Percentiles rank a stretch among this genome's conserved stretches.
Conservation (phyloP, 2,329 filamentous ascomycete genomes). For the Macrophomina tecta region DNA sequence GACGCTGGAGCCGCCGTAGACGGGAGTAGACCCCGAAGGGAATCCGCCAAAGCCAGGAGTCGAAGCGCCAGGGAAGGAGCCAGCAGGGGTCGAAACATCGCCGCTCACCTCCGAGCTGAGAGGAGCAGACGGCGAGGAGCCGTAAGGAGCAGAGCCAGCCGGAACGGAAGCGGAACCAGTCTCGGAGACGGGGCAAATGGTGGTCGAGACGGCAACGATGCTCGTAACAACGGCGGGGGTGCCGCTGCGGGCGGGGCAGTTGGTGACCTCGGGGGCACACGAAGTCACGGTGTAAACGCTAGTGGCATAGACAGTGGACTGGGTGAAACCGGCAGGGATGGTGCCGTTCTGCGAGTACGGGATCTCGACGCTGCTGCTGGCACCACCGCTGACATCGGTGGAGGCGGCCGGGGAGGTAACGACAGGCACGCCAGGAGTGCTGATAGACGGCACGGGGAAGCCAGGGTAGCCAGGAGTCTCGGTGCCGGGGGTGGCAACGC, state of each 20-base stretch:
- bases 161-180: conserved; percentile 27
- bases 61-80: conserved; percentile 26
- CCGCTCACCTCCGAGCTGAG: conserved; percentile 11
- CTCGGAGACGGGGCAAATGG: conserved; percentile 26
- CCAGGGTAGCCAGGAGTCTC: not conserved
- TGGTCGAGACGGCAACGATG: conserved; percentile 24
- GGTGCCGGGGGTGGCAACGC: conserved; percentile 11
- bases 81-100: conserved; percentile 11
- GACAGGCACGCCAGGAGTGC: conserved; percentile 23
- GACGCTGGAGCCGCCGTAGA: conserved; percentile 8
- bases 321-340: conserved; percentile 18
- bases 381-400: conserved; percentile 28
- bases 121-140: conserved; percentile 22
- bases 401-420: conserved; percentile 26
- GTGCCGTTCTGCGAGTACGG: conserved; percentile 17
- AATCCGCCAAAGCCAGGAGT: conserved; percentile 25
- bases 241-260: conserved; percentile 34
- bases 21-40: conserved; percentile 11
- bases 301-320: conserved; percentile 27
- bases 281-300: conserved; percentile 33
- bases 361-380: conserved; percentile 17
- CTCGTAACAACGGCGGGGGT: conserved; percentile 17
- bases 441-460: conserved; percentile 8
- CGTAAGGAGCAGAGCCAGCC: conserved; percentile 17
- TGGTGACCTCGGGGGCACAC: conserved; percentile 22